A percentile compares a stretch with the other conserved stretches of the same genome.
Evolutionary conservation across 306 rosid genomes (phyloP).

Genomic region (Canavalia gladiata): DNA sequence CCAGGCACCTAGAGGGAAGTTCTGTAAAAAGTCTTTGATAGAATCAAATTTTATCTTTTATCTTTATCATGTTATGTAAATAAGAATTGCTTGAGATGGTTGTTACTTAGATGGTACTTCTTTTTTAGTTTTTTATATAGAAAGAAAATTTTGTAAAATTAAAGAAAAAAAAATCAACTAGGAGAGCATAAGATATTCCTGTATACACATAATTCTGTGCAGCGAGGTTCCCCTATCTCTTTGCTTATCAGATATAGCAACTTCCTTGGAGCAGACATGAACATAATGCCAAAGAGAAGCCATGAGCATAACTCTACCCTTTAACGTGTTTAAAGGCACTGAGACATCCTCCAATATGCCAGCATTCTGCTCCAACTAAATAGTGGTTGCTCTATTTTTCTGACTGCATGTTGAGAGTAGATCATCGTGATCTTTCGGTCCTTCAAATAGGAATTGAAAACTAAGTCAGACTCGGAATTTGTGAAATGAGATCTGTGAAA

Average conservation of each 20-base stretch:
- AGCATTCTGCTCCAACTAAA: constrained; percentile 5
- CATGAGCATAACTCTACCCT: not conserved
- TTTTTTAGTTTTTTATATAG: not conserved
- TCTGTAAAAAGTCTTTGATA: constrained; percentile 5
- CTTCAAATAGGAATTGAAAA: constrained; percentile 31
- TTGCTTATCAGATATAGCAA: not conserved
- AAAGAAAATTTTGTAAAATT: not conserved
- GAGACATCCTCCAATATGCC: not conserved
- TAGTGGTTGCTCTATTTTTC: constrained; percentile 3
- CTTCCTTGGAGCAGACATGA: constrained; percentile 13
- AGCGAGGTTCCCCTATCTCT: not conserved
- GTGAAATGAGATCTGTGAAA: constrained; percentile 32
- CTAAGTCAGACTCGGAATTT: not conserved
- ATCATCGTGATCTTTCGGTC: constrained; percentile 16
- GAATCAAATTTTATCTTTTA: constrained; percentile 5
- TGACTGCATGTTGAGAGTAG: not conserved
- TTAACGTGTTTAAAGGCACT: not conserved
- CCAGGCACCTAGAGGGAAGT: not conserved
- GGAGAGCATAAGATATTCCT: not conserved
- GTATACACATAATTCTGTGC: constrained; percentile 1
- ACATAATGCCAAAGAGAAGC: constrained; percentile 23
- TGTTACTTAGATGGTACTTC: constrained; percentile 2
- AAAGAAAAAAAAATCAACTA: constrained; percentile 1
- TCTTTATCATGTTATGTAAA: constrained; percentile 11
- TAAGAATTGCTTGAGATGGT: constrained; percentile 25